These are phyloP conservation scores for Diaporthe sp. DNA, from an alignment of 2,329 filamentous ascomycete genomes.

Conservation along the genomic window DNA sequence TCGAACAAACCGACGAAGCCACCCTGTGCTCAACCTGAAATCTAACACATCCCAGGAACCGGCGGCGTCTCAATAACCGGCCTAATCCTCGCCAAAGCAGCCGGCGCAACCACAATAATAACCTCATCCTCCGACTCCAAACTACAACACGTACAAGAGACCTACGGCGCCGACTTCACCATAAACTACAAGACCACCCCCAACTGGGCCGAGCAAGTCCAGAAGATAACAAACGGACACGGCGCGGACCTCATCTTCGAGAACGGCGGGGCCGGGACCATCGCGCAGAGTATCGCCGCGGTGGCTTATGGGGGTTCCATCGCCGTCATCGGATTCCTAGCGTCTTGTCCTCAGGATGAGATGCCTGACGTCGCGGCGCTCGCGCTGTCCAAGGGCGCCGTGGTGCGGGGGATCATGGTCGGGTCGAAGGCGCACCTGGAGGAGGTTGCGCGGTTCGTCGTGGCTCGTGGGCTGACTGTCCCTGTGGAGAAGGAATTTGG, in stretches of 20 bases:
- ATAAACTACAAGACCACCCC: conserved; percentile 61
- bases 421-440: conserved; percentile 45
- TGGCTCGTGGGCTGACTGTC: not conserved
- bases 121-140: conserved; percentile 63
- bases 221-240: conserved; percentile 52
- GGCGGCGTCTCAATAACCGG: conserved; percentile 57
- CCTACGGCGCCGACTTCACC: conserved; percentile 53
- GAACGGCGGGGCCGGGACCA: conserved; percentile 45
- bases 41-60: conserved; percentile 47
- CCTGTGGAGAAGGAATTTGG: not conserved
- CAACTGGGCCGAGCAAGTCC: conserved; percentile 57
- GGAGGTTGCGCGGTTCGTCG: not conserved
- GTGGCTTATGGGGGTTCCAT: conserved; percentile 57
- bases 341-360: conserved; percentile 38
- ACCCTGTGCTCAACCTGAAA: not conserved
- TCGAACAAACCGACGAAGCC: not conserved
- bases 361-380: conserved; percentile 46
- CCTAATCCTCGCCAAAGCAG: conserved; percentile 57
- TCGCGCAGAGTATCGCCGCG: conserved; percentile 56
- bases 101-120: conserved; percentile 56
- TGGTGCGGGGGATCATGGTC: conserved; percentile 48
- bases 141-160: conserved; percentile 47
- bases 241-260: conserved; percentile 56
- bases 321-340: conserved; percentile 55
- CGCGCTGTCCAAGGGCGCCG: conserved; percentile 43